Conservation (phyloP, 163 green algal species). For the Botryococcus braunii region DNA sequence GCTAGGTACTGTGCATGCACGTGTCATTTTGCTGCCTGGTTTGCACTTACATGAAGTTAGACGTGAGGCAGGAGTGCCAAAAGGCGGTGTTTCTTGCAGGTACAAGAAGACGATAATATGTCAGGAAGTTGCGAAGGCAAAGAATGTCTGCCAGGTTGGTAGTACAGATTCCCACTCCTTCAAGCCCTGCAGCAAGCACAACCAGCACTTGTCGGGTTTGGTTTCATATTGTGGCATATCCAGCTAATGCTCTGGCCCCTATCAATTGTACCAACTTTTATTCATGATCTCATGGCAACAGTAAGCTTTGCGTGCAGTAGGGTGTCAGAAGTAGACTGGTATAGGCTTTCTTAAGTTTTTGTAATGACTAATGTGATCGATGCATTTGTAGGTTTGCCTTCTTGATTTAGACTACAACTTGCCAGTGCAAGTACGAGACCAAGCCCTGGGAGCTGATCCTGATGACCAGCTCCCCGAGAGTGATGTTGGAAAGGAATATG, state of each 20-base stretch:
- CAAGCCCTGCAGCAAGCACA: too few relatives aligned
- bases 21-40: background rate
- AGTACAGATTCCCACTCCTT: background rate
- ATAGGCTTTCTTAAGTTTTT: too few relatives aligned
- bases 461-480: constrained; percentile 73
- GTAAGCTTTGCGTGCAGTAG: too few relatives aligned
- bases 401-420: constrained; percentile 95
- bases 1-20: constrained; percentile 43
- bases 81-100: constrained; percentile 15
- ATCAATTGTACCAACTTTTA: too few relatives aligned
- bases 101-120: constrained; percentile 99
- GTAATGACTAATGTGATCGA: too few relatives aligned
- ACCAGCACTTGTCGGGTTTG: too few relatives aligned
- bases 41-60: background rate
- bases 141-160: constrained; percentile 95
- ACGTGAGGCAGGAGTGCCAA: background rate
- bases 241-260: too few relatives aligned
- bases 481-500: constrained; percentile 90
- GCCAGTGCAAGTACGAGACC: constrained; percentile 84
- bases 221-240: too few relatives aligned
- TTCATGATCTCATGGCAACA: too few relatives aligned
- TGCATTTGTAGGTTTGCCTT: constrained; percentile 76
- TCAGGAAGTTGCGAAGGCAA: constrained; percentile 95
- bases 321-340: too few relatives aligned
- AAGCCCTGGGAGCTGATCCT: constrained; percentile 69